A percentile compares a stretch with the other conserved stretches of the same genome.
phyloP scores from a whole-genome alignment of 495 filamentous ascomycete species.

The Acidiella bohemica region DNA sequence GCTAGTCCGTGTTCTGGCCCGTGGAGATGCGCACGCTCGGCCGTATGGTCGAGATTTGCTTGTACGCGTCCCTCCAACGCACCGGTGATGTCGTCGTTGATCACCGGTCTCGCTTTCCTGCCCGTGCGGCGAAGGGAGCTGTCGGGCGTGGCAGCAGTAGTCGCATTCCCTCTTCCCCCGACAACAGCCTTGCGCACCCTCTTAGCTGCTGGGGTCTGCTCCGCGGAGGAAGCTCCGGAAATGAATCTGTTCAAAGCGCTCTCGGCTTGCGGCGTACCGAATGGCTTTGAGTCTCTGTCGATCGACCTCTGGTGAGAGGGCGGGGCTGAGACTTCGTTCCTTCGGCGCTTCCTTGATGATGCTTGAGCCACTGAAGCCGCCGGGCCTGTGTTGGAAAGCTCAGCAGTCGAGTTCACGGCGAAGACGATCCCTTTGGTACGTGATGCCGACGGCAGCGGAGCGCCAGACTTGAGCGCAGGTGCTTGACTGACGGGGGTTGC shows the following conservation, averaged over 20 bases:
- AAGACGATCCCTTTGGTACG: too few species aligned
- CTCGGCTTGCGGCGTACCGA: neutral
- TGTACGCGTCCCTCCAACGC: slow-evolving; percentile 3
- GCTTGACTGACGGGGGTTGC: too few species aligned
- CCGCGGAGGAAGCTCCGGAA: neutral
- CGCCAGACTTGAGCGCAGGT: too few species aligned
- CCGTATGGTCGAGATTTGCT: slow-evolving; percentile 1
- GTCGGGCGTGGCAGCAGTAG: neutral
- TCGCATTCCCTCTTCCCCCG: neutral
- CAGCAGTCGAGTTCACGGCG: too few species aligned
- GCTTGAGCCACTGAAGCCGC: too few species aligned
- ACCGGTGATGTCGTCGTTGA: neutral
- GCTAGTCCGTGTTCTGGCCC: too few species aligned
- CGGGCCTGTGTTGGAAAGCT: too few species aligned
- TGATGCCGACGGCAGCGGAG: too few species aligned
- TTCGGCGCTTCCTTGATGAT: neutral
- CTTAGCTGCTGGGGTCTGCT: neutral
- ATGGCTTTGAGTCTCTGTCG: neutral
- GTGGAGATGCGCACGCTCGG: neutral
- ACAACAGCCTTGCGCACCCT: neutral
- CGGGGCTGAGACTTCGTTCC: neutral
- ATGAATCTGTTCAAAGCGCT: neutral
- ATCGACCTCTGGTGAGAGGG: neutral
- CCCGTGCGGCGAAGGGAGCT: neutral
- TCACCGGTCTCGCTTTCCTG: neutral